Base-by-base conservation (phyloP, 23 red algal species). In the Gracilariopsis chorda region DNA sequence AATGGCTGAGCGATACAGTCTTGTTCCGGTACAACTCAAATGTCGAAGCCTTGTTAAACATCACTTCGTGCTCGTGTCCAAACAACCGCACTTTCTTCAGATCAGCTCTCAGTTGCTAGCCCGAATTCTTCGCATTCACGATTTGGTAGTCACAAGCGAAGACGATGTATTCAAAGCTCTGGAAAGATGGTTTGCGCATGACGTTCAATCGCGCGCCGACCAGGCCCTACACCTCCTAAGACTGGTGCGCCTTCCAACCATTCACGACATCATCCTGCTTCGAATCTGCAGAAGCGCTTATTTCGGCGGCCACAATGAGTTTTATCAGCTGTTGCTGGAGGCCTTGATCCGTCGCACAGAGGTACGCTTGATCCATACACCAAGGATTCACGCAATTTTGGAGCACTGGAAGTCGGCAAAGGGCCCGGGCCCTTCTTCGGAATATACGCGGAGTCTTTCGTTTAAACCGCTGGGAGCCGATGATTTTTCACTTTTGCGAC, bases 281-380 rank as follows among this genome's bases (percentile, higher is more conserved):
- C 77, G 89, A 25, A 78, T 82, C 0, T 77, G 68, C 21, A 68
- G 86, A 13, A 82, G 64, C 63, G 62, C 89, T 21, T 80, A 82
- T 34, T 84, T 92, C 37, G 89, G 77, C 11, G 78, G 89, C 20
- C 77, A 76, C 17, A 73, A 82, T 27, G 89, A 80, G 48, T 92
- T 92, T 74, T 84, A 82, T 69, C 89, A 82, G 29, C 75, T 82
- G 34, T 45, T 92, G 79, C 65, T 92, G 1, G 89, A 92, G 64
- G 89, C 89, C 1, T 56, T 92, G 19, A 82, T 92, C 51, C 75
- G 89, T 17, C n/a, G 89, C 2, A 82, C 89, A 2, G 89, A 92
- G 64, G 89, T 82, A 33, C 89, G 89, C 32, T 47, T 92, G 30
- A 35, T 90, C 19, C 72, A 78, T 35, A 46, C n/a, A 35, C 86